These are phyloP conservation scores for Lentinula boryana DNA, from an alignment of 768 basidiomycete species.

Conservation along the genomic window DNA sequence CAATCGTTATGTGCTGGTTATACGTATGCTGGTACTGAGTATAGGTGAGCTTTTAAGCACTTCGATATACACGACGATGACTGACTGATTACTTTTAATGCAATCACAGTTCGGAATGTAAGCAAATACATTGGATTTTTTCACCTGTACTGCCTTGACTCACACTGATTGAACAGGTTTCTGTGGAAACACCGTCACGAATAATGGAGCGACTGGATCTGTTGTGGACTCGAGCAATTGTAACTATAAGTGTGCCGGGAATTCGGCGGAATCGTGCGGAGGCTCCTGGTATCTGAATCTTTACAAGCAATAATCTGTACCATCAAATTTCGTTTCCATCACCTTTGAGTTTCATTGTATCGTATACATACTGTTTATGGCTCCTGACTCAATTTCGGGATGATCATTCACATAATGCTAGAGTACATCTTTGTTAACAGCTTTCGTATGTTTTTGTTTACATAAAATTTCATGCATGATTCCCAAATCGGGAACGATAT, in stretches of 20 bases:
- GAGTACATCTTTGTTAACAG: too few relatives aligned
- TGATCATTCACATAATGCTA: too few relatives aligned
- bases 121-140: neutral
- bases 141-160: neutral
- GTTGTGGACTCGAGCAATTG: conserved; percentile 12
- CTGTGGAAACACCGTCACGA: conserved; percentile 18
- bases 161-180: conserved; percentile 1
- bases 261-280: conserved; percentile 16
- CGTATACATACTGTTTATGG: too few relatives aligned
- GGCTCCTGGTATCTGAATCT: neutral
- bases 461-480: too few relatives aligned
- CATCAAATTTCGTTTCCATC: too few relatives aligned
- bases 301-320: too few relatives aligned
- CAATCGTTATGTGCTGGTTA: conserved; percentile 23
- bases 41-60: neutral
- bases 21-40: conserved; percentile 26
- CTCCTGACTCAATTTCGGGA: too few relatives aligned
- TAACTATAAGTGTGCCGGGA: conserved; percentile 14
- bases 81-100: neutral
- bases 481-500: too few relatives aligned
- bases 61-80: neutral
- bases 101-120: neutral
- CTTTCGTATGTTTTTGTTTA: too few relatives aligned
- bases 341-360: too few relatives aligned
- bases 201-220: conserved; percentile 18